Percentiles rank a stretch among this genome's conserved stretches.
Evolutionary conservation across 495 filamentous ascomycete genomes (phyloP).

Genomic region (Oidiodendron maius): DNA sequence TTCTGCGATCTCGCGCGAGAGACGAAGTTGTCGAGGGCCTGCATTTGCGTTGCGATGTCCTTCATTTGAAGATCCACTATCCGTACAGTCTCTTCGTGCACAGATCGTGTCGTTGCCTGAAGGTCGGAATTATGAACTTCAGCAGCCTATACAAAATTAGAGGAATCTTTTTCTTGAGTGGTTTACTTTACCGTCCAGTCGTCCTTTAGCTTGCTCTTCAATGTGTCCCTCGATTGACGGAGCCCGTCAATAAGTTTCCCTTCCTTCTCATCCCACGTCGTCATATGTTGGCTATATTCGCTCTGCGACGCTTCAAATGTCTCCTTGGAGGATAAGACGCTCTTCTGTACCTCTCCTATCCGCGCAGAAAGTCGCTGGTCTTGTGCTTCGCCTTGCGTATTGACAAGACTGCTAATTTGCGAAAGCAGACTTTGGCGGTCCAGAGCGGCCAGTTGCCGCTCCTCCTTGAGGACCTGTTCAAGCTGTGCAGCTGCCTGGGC

Average conservation of each 20-base stretch:
- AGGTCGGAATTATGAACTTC: conserved; percentile 76
- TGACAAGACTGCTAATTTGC: conserved; percentile 72
- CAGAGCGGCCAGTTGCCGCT: conserved; percentile 62
- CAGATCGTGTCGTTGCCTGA: conserved; percentile 72
- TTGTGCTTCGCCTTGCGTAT: conserved; percentile 65
- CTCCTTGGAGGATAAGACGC: conserved; percentile 54
- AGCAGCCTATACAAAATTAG: conserved; percentile 49
- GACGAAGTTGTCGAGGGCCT: conserved; percentile 84
- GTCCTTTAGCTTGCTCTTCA: conserved; percentile 77
- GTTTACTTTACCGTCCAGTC: conserved; percentile 54
- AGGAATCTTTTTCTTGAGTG: conserved; percentile 6
- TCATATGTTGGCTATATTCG: conserved; percentile 65
- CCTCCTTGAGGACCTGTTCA: conserved; percentile 67
- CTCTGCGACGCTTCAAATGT: conserved; percentile 56
- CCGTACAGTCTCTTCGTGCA: conserved; percentile 85
- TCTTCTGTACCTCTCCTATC: conserved; percentile 52
- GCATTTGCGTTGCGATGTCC: conserved; percentile 81
- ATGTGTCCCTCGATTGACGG: conserved; percentile 59
- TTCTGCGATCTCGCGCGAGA: conserved; percentile 79
- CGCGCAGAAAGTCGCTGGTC: conserved; percentile 62
- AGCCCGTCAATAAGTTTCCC: conserved; percentile 64
- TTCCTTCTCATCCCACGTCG: conserved; percentile 68
- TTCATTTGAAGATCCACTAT: conserved; percentile 87
- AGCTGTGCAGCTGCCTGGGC: conserved; percentile 58
- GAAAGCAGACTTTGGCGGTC: conserved; percentile 69